Evolutionary conservation across 345 rosid genomes (phyloP), one percentile per base, ranked within the genome.

Genomic region (Eutrema heterophyllum): DNA sequence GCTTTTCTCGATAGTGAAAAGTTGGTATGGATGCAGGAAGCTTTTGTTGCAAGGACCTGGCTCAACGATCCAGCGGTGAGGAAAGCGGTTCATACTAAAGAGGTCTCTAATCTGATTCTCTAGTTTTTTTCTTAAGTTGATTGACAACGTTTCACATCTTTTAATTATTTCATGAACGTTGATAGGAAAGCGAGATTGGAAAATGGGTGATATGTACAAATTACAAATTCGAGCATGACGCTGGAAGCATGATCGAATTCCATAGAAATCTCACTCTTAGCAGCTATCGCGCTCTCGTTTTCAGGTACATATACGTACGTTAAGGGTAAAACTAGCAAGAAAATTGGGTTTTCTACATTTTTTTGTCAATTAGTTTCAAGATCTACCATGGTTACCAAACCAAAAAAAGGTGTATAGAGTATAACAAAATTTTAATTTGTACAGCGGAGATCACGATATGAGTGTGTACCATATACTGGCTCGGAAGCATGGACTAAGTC

Each of bases 371-470:
- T n/a, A n/a, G n/a, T n/a, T n/a, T n/a, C n/a, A n/a, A n/a, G n/a
- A n/a, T n/a, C n/a, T n/a, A n/a, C n/a, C n/a, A n/a, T n/a, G n/a
- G n/a, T n/a, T n/a, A n/a, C n/a, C n/a, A n/a, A n/a, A n/a, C n/a
- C n/a, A n/a, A n/a, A n/a, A n/a, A n/a, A n/a, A n/a, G n/a, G n/a
- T n/a, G 32, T 51, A 4, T 24, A 68, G n/a, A 15, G 18, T 14
- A 14, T 26, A 40, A 41, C 32, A 29, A 2, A 0, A 8, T 8
- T 26, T 52, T 5, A 53, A 38, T 3, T 39, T 70, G 12, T 43
- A 67, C 78, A 94, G 97, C 4, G 98, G 95, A 55, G 98, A 94
- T 85, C 97, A 94, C 56, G 97, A 89, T 72, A 86, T 94, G n/a
- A n/a, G 97, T 91, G 96, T 46, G 89, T 94, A 64, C 98, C 98